Conservation (phyloP, 345 rosid genomes). For the Psidium friedrichsthalianum region DNA sequence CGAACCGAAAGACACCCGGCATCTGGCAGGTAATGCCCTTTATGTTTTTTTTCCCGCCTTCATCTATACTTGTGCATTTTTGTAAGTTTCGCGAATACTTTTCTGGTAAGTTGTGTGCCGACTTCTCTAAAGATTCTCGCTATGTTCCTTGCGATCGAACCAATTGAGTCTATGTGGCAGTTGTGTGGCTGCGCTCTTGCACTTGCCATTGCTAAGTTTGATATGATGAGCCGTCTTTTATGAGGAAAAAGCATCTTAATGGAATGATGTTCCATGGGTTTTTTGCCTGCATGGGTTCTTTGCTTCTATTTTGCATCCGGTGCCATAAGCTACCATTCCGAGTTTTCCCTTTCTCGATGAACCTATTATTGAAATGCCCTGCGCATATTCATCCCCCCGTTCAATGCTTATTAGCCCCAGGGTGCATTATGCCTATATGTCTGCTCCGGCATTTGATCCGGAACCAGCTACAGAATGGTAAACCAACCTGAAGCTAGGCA, state of each 20-base stretch:
- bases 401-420: neutral
- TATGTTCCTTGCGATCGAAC: neutral
- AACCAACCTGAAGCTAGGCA: neutral
- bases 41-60: neutral
- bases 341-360: slow-evolving; percentile 48
- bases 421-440: neutral
- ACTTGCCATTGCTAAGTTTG: neutral
- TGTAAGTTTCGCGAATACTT: neutral
- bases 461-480: neutral
- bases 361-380: slow-evolving; percentile 27
- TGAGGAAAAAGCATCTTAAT: slow-evolving; percentile 47
- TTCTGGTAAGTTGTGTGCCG: neutral
- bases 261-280: slow-evolving; percentile 34
- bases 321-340: slow-evolving; percentile 46
- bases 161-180: neutral
- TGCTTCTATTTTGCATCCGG: slow-evolving; percentile 52
- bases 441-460: neutral
- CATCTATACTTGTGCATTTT: neutral
- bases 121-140: neutral
- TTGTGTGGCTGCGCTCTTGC: neutral
- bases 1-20: slow-evolving; percentile 34
- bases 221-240: neutral
- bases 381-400: neutral
- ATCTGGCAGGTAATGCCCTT: slow-evolving; percentile 38
- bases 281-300: slow-evolving; percentile 59